phyloP scores from a whole-genome alignment of 1,284 basidiomycete species.

The Ganoderma boninense region DNA sequence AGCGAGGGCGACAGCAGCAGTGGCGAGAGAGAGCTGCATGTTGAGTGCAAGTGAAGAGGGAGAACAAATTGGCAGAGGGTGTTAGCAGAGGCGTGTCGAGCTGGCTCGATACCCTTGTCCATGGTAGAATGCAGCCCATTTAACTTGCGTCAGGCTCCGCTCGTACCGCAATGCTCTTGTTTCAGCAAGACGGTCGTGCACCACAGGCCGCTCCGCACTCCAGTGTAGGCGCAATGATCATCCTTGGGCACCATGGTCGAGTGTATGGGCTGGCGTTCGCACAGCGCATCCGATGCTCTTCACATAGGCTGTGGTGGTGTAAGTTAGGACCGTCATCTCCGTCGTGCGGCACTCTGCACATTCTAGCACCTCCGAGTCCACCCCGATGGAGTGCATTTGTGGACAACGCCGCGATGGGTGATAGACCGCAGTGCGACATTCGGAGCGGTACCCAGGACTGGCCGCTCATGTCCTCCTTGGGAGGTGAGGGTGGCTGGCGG shows the following conservation, averaged over 20 bases:
- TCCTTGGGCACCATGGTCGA: not conserved
- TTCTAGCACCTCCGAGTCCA: not conserved
- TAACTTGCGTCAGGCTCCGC: not conserved
- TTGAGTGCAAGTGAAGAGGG: constrained; percentile 30
- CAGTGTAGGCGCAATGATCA: not conserved
- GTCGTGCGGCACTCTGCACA: too few species aligned
- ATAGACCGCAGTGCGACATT: not conserved
- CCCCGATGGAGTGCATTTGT: not conserved
- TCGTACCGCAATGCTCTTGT: not conserved
- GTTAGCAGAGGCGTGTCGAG: not conserved
- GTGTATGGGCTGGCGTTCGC: not conserved
- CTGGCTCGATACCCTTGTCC: not conserved
- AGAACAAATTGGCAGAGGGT: not conserved
- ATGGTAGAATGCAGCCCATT: not conserved
- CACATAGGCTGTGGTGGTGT: not conserved
- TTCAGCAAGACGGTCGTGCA: not conserved
- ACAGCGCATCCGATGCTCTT: too few species aligned
- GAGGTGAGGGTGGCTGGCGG: too few species aligned
- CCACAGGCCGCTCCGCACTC: not conserved
- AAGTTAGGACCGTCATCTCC: not conserved
- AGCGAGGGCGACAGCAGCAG: constrained; percentile 35
- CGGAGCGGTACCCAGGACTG: too few species aligned
- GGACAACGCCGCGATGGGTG: not conserved
- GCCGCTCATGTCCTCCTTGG: too few species aligned
- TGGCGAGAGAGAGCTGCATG: constrained; percentile 44